Evolutionary conservation across 1,139 yeast genomes (phyloP), one percentile per base, ranked within the genome.

Genomic region (Magnusiomyces paraingens): DNA sequence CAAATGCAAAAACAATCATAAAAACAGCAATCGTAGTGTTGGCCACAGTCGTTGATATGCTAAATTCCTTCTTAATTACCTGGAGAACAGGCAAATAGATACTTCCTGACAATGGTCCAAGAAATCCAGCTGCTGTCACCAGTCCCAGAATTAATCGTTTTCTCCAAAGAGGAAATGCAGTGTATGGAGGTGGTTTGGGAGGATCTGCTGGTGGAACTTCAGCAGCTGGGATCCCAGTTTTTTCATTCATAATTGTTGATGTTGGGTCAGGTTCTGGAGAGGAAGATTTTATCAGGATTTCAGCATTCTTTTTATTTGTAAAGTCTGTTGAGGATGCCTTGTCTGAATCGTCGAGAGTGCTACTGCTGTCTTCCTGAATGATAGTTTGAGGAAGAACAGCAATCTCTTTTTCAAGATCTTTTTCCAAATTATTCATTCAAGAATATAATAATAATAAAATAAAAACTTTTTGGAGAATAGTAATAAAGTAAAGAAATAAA

Each of bases 21-120:
- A 81, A 80, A 0, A 77, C 81, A 0, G 85, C 76, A 0, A 82
- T 84, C 0, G 86, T 80, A 22, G 82, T 82, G 65, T 81, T 80
- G 40, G 81, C 78, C 0, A 75, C 65, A 0, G 80, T 69, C 2
- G 73, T 66, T 1, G 80, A 74, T 1, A 71, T 76, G 2, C 69
- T 47, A 57, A 79, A 78, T 1, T 71, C 76, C 2, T 65, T 60
- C 57, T 74, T 72, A 26, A 81, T 66, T 15, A 73, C 66, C 0
- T 84, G 83, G 18, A 81, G 64, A 2, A 82, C 70, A 1, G 86
- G 85, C 22, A 81, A 76, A 60, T 80, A 81, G 36, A 81, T 79
- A 56, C 81, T 81, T 0, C 84, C 85, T 2, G 83, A 73, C 52
- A 80, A 70, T 0, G 86, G 86, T 0, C 85, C 85, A 52, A 81